Percentiles rank a stretch among this genome's conserved stretches.
Evolutionary conservation across 306 rosid genomes (phyloP).

Genomic region (Comarum palustre): DNA sequence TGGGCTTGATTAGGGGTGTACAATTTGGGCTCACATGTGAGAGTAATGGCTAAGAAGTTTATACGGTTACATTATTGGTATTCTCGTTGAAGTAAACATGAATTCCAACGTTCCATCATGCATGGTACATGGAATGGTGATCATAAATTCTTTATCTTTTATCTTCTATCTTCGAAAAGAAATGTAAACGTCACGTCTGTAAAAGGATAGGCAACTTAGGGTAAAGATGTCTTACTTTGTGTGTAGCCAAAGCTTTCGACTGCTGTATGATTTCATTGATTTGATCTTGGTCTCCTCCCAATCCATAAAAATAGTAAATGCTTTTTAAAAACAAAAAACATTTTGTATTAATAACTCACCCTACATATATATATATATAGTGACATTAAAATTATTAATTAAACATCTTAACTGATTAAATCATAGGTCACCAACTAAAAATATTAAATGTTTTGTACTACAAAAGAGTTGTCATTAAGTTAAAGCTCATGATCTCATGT

Average conservation of each 20-base stretch:
- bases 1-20: too few relatives aligned
- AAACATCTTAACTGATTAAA: too few relatives aligned
- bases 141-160: neutral
- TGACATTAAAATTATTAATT: too few relatives aligned
- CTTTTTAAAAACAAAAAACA: too few relatives aligned
- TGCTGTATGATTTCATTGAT: neutral
- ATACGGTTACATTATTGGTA: too few relatives aligned
- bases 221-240: conserved; percentile 1
- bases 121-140: neutral
- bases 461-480: neutral
- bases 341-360: too few relatives aligned
- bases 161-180: neutral
- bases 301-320: neutral
- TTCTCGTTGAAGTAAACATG: neutral
- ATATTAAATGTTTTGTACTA: neutral
- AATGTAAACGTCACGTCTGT: neutral
- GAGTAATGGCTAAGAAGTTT: too few relatives aligned
- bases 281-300: neutral
- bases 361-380: too few relatives aligned
- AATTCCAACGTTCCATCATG: neutral
- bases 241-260: conserved; percentile 6
- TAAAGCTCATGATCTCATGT: neutral
- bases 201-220: neutral
- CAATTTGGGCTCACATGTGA: too few relatives aligned
- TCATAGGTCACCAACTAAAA: too few relatives aligned